Conservation (phyloP, 208 protist genomes). For the Trypanosoma cruzi region DNA sequence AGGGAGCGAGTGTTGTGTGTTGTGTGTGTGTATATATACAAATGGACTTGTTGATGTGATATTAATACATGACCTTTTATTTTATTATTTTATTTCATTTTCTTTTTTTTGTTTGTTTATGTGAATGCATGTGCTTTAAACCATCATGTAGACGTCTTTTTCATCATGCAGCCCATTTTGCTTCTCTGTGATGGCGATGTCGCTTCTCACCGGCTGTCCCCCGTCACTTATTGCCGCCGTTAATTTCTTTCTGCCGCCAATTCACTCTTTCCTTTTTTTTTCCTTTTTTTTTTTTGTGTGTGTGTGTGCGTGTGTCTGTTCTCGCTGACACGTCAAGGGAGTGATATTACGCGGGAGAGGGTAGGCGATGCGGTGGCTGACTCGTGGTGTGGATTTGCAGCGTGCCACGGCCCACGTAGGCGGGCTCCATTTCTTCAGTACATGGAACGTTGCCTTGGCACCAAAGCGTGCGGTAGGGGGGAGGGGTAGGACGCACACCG, state of each 20-base stretch:
- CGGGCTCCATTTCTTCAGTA: slow-evolving; percentile 11
- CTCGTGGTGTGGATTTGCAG: neutral
- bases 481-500: neutral
- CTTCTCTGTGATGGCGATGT: too few species aligned
- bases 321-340: too few species aligned
- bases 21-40: too few species aligned
- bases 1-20: too few species aligned
- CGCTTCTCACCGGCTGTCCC: neutral
- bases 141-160: too few species aligned
- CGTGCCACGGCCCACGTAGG: neutral
- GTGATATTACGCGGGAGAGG: neutral
- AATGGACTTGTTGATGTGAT: too few species aligned
- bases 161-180: too few species aligned
- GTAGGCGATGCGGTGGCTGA: neutral
- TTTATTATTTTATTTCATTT: neutral
- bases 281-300: too few species aligned
- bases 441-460: neutral
- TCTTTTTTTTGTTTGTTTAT: neutral
- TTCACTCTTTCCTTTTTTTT: neutral
- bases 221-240: neutral
- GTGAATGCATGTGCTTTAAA: too few species aligned
- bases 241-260: neutral
- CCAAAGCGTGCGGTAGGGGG: neutral
- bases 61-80: neutral
- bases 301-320: too few species aligned